Base-by-base conservation (phyloP, 345 rosid genomes). In the Geranium rotundifolium region DNA sequence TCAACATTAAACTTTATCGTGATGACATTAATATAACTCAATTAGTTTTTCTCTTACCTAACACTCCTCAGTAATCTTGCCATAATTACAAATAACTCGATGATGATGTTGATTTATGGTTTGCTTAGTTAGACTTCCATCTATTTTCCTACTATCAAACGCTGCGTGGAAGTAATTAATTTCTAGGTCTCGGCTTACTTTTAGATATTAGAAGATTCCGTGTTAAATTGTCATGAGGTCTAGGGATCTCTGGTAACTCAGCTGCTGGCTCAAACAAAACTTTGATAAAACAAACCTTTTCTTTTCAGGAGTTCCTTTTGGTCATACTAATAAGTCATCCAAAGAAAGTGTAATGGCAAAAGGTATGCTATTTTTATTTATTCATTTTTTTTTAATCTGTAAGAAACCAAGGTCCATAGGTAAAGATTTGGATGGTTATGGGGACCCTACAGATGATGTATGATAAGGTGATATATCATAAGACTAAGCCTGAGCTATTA, bases 231-330 rank as follows among this genome's bases (percentile, higher is more conserved):
- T 63, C 54, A 30, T 27, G 54, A 60, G 41, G 30, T 60, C 20
- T 61, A 71, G 61, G 64, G 60, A 64, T 61, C 19, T 56, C 65
- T 66, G 68, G 77, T 60, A 15, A 65, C 58, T 68, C 63, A 65
- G 71, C 56, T 60, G 67, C 70, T 65, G 68, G 46, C 64, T 58
- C 49, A 41, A 59, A 50, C 72, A 57, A 57, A 62, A 59, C 64
- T 74, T 81, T 86, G 76, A 85, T 83, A 79, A 76, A 78, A 69
- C 67, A 74, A 73, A 69, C 71, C 57, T 80, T 85, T 79, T 73
- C 69, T 72, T 89, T 93, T 83, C 97, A 93, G 99, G 97, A 83
- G 77, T 78, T 79, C 87, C 96, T 64, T 93, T 75, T 84, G 95
- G 87, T 79, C 83, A 74, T 81, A 68, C 91, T 69, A 75, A 81